Base-by-base conservation (phyloP, 1,139 yeast genomes). In the Lodderomyces parapsilosis region DNA sequence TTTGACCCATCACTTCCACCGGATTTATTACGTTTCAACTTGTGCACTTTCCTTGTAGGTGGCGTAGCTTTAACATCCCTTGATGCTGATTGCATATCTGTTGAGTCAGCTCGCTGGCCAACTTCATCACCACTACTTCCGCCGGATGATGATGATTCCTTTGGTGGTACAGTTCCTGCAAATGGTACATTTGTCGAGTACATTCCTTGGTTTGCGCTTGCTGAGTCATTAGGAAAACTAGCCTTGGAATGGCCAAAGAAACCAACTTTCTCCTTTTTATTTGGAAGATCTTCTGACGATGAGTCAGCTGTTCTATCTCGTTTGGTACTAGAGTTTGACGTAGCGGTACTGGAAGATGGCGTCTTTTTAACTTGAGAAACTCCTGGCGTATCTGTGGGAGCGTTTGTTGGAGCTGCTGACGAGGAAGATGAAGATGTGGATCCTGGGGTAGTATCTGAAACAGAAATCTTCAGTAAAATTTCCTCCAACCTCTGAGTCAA, bases 171-270 rank as follows among this genome's bases (percentile, higher is more conserved):
- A 31, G 19, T 35, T 17, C 38, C 38, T 8, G 30, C 32, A 27
- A 24, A 42, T 7, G 34, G 39, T 15, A 36, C 9, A 41, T 45
- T 47, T 6, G 28, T 41, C 11, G 47, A 47, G 28, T 47, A 44
- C 39, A 47, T 45, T 31, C 50, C 48, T 38, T 43, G 46, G 34
- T 43, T 47, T 15, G 42, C 40, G 41, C 47, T 43, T 4, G 44
- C 44, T 17, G 45, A 43, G 38, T 45, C 47, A 34, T 39, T 43
- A 3, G 47, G 48, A 17, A 47, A 47, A 33, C 47, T 42, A 7
- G 42, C 35, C 35, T 45, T 45, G 10, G 50, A 41, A 23, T 41
- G 45, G 10, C 47, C 50, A 41, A 47, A 45, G 15, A 43, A 36
- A 8, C 47, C 47, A 32, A 47, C 43, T 17, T 43, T 43, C 19